Evolutionary conservation across 129 eudicot species (phyloP).

Genomic region (sunflower (Helianthus annuus)): DNA sequence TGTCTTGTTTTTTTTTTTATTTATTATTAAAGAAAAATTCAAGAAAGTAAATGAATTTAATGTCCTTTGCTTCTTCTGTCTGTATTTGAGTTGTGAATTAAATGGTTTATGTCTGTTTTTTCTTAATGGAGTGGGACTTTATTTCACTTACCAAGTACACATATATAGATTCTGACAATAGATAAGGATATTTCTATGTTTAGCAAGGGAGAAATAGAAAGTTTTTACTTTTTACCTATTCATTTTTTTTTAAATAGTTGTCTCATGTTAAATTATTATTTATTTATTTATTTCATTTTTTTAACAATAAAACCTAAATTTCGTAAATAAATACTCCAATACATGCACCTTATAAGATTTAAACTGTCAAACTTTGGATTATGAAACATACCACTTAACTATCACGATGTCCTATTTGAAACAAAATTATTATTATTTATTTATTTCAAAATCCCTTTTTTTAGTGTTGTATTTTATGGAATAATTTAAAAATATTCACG

Average conservation of each 20-base stretch:
- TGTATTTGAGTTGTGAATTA: slow-evolving; percentile 22
- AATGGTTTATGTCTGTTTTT: slow-evolving; percentile 23
- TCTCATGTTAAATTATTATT: background rate
- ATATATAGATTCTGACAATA: background rate
- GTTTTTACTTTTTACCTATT: background rate
- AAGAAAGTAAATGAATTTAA: slow-evolving; percentile 6
- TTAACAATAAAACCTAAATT: no score
- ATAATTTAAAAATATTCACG: background rate
- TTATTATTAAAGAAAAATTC: background rate
- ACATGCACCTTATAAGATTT: no score
- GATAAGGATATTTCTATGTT: slow-evolving; percentile 13
- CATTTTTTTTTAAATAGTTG: background rate
- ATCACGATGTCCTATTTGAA: no score
- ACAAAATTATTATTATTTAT: no score
- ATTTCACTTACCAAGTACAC: slow-evolving; percentile 14
- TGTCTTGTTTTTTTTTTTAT: background rate
- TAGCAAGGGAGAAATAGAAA: background rate
- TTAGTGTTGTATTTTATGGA: background rate
- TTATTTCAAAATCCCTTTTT: no score
- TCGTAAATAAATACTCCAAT: no score
- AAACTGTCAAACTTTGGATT: no score
- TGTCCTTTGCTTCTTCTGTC: slow-evolving; percentile 23
- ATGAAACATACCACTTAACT: no score
- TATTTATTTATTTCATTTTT: no score
- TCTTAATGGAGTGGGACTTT: slow-evolving; percentile 11